Evolutionary conservation across 192 early-diverging fungal genomes (phyloP).

Genomic region (Coemansia aciculifera): DNA sequence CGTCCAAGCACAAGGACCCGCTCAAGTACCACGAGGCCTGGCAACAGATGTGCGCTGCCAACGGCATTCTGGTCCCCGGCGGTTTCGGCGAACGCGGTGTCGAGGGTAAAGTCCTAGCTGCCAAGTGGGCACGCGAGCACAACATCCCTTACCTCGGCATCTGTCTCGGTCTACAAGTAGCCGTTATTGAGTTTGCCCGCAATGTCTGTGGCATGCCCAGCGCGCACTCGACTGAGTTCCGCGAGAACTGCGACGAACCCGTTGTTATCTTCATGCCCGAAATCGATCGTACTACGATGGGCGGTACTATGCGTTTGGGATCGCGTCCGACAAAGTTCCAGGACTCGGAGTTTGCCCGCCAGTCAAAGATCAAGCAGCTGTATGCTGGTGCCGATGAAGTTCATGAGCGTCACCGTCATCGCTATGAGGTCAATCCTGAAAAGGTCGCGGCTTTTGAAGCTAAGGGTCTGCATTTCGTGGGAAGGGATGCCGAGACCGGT

Average conservation of each 20-base stretch:
- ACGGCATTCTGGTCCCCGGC: slow-evolving; percentile 96
- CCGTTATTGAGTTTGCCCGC: slow-evolving; percentile 96
- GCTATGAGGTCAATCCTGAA: slow-evolving; percentile 97
- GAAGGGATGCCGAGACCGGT: slow-evolving; percentile 85
- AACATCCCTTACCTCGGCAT: slow-evolving; percentile 97
- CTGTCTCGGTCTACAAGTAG: slow-evolving; percentile 96
- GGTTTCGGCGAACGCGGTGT: slow-evolving; percentile 96
- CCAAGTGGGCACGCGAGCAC: slow-evolving; percentile 97
- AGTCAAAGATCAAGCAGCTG: slow-evolving; percentile 68
- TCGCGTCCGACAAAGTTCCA: slow-evolving; percentile 79
- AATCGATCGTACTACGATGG: slow-evolving; percentile 86
- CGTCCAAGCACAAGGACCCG: slow-evolving; percentile 73
- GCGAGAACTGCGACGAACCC: slow-evolving; percentile 65
- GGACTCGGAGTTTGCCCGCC: slow-evolving; percentile 58
- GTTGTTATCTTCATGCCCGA: slow-evolving; percentile 99
- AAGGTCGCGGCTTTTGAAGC: slow-evolving; percentile 72
- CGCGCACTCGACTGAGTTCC: slow-evolving; percentile 88
- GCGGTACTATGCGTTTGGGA: slow-evolving; percentile 97
- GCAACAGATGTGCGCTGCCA: slow-evolving; percentile 81
- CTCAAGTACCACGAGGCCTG: slow-evolving; percentile 96
- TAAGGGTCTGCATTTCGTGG: slow-evolving; percentile 86
- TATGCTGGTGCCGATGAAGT: slow-evolving; percentile 61
- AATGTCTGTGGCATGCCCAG: slow-evolving; percentile 79
- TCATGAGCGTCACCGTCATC: slow-evolving; percentile 93
- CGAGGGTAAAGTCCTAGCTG: slow-evolving; percentile 93